Percentiles rank a stretch among this genome's conserved stretches.
Evolutionary conservation across 768 basidiomycete genomes (phyloP).

Genomic region (Boletus huronensis): DNA sequence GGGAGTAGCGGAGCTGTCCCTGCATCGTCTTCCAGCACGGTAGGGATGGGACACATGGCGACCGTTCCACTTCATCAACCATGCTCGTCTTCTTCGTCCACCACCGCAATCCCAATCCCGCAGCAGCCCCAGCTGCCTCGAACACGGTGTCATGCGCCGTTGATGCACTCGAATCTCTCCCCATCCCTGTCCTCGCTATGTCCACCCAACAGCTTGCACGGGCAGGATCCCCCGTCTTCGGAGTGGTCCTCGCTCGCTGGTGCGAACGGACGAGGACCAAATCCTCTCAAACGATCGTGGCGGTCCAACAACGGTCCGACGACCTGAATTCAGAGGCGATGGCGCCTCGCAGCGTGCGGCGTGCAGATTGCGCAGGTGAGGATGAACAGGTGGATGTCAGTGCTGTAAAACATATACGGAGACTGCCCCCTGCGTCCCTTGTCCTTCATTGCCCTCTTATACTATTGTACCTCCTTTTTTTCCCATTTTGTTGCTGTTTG

Average conservation of each 20-base stretch:
- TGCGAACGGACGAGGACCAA: slow-evolving; percentile 19
- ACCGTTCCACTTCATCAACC: not conserved
- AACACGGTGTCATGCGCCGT: slow-evolving; percentile 2
- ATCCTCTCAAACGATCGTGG: slow-evolving; percentile 29
- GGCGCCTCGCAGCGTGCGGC: not conserved
- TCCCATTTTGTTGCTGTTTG: not conserved
- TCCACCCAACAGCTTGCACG: slow-evolving; percentile 14
- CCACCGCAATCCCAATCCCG: not conserved
- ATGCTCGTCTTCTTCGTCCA: not conserved
- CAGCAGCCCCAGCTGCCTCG: slow-evolving; percentile 1
- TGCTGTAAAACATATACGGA: not conserved
- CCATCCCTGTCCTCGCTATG: not conserved
- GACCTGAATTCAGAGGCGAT: slow-evolving; percentile 2
- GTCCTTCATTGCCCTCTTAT: not conserved
- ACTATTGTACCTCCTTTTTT: not conserved
- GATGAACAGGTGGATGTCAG: not conserved
- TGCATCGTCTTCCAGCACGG: not conserved
- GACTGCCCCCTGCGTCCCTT: not conserved
- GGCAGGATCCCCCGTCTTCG: slow-evolving; percentile 17
- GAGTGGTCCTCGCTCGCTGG: slow-evolving; percentile 30
- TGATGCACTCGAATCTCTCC: slow-evolving; percentile 4
- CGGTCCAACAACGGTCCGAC: slow-evolving; percentile 20
- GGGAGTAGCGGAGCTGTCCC: not conserved
- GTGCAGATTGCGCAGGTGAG: not conserved
- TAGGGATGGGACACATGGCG: not conserved